Evolutionary conservation across 805 yeast genomes (phyloP), one percentile per base, ranked within the genome.

Genomic region (Aciculoconidium aculeatum): DNA sequence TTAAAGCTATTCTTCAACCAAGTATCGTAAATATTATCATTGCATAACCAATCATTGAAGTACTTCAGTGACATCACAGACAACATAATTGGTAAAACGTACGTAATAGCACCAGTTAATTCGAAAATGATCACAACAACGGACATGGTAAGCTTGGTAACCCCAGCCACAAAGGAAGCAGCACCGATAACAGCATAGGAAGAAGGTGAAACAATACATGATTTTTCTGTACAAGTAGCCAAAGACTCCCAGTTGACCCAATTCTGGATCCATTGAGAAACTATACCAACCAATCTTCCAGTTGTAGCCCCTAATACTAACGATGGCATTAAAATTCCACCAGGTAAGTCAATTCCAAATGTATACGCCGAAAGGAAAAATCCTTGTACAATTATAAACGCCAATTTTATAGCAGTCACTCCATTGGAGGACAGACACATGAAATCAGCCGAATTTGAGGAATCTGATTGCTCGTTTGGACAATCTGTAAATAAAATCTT

Each of bases 81-180:
- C 9, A 77, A 60, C 95, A 85, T 85, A 17, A 85, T 80, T 0
- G 95, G 95, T 24, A 85, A 60, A 2, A 84, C 86, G 46, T 85
- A 85, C 0, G 82, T 72, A 27, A 86, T 65, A 0, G 95, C 95
- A 15, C 95, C 95, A 0, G 95, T 83, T 21, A 92, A 61, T 57
- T 92, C 97, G 56, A 88, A 84, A 94, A 92, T 87, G 23, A 94
- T 81, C 10, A 92, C 84, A 2, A 88, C 95, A 6, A 80, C 77
- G 24, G 86, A 72, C 39, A 84, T 79, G 4, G 88, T 83, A 57
- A 85, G 70, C 40, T 84, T 75, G 3, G 95, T 83, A 10, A 80
- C 75, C 4, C 94, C 94, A 0, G 92, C 75, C 41, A 84, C 62
- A 32, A 83, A 80, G 1, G 94, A 69, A 0, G 87, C 94, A 0